Base-by-base conservation (phyloP, 306 rosid species). In the Cotoneaster glaucophyllus region DNA sequence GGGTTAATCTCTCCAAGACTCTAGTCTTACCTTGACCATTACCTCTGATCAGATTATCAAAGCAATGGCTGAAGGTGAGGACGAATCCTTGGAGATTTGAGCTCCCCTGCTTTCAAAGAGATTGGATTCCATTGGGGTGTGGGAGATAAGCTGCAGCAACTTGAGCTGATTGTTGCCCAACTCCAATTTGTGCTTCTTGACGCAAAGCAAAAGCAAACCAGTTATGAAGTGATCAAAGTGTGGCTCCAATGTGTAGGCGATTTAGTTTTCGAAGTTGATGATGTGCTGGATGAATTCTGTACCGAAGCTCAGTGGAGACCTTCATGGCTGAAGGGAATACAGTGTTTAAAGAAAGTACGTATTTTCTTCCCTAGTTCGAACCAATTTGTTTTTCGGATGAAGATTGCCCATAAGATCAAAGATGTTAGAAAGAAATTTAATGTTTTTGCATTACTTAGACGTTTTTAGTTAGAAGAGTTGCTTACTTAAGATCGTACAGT, bases 191-290 rank as follows among this genome's bases (percentile, higher is more conserved):
- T 81, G 37, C 77, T 81, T 66, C 73, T 39, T 19, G 81, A 81
- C 41, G 81, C 77, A 12, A 81, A 81, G 72, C 44, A 78, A 50
- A 76, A 53, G 10, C 81, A 74, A 4, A 53, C 53, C 45, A 84
- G 62, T 54, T 19, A 61, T 53, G 59, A 24, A 3, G 76, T 78
- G 41, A 37, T 37, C 31, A 57, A 34, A 26, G 56, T 52, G 54
- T 81, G 85, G 83, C 64, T 84, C 69, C 10, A 25, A 64, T 71
- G 69, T 70, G 79, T 81, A 69, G 70, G 34, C 19, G 70, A 44
- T 22, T 45, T 26, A 14, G 43, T 80, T 11, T 43, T 80, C 39
- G 80, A 84, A 34, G 78, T 80, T 19, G 67, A 67, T 52, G 83
- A 81, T 67, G 10, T 84, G 63, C 18, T 84, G 5, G 85, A 81